A percentile compares a stretch with the other conserved stretches of the same genome.
Conservation (phyloP, 2,329 filamentous ascomycete species). For the Endoconidiophora laricicola region DNA sequence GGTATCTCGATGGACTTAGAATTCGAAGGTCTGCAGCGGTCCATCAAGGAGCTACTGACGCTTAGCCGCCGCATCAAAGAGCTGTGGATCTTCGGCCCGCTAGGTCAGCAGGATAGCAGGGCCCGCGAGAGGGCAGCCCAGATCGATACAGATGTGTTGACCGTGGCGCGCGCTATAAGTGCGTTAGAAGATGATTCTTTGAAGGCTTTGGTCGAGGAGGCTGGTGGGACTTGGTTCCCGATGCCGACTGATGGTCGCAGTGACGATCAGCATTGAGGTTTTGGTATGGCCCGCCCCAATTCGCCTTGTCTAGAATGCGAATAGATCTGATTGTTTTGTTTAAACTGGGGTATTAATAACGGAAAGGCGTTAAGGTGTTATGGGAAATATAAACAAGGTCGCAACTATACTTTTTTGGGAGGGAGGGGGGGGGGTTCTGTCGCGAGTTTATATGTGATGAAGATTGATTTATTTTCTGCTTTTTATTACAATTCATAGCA, state of each 20-base stretch:
- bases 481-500: too few relatives aligned
- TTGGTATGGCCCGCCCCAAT: too few relatives aligned
- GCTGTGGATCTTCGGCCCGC: slow-evolving; percentile 28
- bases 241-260: slow-evolving; percentile 14
- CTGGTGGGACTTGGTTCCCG: slow-evolving; percentile 24
- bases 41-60: slow-evolving; percentile 28
- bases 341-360: too few relatives aligned
- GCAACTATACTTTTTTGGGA: too few relatives aligned
- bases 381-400: too few relatives aligned
- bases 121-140: slow-evolving; percentile 21
- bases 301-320: too few relatives aligned
- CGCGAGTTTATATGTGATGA: too few relatives aligned
- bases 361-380: too few relatives aligned
- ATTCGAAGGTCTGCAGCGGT: slow-evolving; percentile 27
- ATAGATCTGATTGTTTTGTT: too few relatives aligned
- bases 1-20: slow-evolving; percentile 30
- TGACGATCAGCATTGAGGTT: too few relatives aligned
- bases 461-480: too few relatives aligned
- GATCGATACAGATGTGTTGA: slow-evolving; percentile 3
- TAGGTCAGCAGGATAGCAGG: slow-evolving; percentile 23
- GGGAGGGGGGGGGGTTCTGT: too few relatives aligned
- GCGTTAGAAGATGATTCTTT: slow-evolving; percentile 21
- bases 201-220: slow-evolving; percentile 20
- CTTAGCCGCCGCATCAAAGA: slow-evolving; percentile 29
- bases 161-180: slow-evolving; percentile 14